Evolutionary conservation across 108 stramenopile genomes (phyloP), one percentile per base, ranked within the genome.

Genomic region (Seminavis robusta): DNA sequence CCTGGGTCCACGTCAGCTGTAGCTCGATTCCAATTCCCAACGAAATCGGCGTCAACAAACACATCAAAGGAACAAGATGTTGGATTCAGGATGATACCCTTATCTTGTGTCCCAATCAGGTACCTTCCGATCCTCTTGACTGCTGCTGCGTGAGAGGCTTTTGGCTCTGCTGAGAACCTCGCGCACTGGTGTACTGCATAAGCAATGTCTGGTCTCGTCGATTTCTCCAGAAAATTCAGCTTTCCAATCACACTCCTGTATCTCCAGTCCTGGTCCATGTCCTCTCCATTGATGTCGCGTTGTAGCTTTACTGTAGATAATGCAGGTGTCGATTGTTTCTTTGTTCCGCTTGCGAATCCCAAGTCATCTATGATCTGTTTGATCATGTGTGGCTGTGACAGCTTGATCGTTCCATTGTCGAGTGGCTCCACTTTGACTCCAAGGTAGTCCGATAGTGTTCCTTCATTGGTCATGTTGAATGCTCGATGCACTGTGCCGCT

Each of bases 391-490:
- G 67, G 67, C 27, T 69, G 67, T 33, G 52, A 47, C 10, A 69
- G 50, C 10, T 69, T 27, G 4, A 65, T 48, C 3, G n/a, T 26
- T n/a, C 46, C 55, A 36, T 47, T 33, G 4, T 45, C 44, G n/a
- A 44, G 49, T 34, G 13, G 3, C 17, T 56, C 54, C 36, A 76
- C 61, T 4, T 73, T 58, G 1, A 73, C 52, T 4, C 79, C 79
- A 5, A 79, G 61, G 36, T 67, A 85, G 55, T 85, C 77, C 13
- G 52, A 42, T 7, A 83, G 39, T n/a, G 36, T 15, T 3, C 81
- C 77, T 52, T 79, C 77, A 27, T 67, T 56, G 0, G 64, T 74
- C 2, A 65, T 30, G 24, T 57, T 29, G 34, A 62, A 56, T n/a
- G n/a, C n/a, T n/a, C n/a, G n/a, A n/a, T n/a, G n/a, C n/a, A n/a